These are phyloP conservation scores for Coniochaeta ligniaria DNA, from an alignment of 2,329 filamentous ascomycete species.

Conservation along the genomic window DNA sequence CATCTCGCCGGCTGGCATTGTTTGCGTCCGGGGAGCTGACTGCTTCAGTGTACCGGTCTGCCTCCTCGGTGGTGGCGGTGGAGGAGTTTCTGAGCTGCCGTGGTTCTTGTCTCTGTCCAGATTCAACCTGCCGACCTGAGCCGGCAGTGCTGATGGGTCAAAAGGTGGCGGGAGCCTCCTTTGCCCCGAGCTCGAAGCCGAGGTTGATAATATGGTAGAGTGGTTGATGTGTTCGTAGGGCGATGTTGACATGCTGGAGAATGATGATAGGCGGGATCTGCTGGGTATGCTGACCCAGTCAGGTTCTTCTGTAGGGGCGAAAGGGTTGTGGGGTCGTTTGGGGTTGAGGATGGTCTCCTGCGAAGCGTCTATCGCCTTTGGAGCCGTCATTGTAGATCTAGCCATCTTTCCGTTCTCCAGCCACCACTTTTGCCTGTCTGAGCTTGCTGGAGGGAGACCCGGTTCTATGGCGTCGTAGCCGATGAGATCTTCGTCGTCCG, in stretches of 20 bases:
- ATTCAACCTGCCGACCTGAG: constrained; percentile 36
- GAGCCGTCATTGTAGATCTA: constrained; percentile 63
- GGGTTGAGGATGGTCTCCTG: constrained; percentile 62
- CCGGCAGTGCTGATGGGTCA: constrained; percentile 37
- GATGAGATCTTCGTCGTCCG: constrained; percentile 72
- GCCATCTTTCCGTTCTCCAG: constrained; percentile 65
- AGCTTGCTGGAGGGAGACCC: constrained; percentile 62
- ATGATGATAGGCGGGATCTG: constrained; percentile 44
- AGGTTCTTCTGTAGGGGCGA: constrained; percentile 62
- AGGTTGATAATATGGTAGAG: constrained; percentile 37
- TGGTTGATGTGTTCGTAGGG: constrained; percentile 52
- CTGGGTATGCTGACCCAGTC: constrained; percentile 73
- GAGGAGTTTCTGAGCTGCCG: constrained; percentile 13
- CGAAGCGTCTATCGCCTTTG: constrained; percentile 37
- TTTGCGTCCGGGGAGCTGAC: constrained; percentile 2
- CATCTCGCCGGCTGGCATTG: background rate
- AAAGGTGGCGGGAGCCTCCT: constrained; percentile 46
- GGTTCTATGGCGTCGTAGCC: constrained; percentile 80
- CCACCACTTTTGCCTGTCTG: constrained; percentile 66
- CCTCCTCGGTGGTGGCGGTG: constrained; percentile 32
- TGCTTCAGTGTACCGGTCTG: constrained; percentile 18
- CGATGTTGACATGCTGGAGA: constrained; percentile 51
- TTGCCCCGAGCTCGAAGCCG: constrained; percentile 34
- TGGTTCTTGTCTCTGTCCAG: constrained; percentile 30
- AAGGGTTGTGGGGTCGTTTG: constrained; percentile 73